Percentiles rank a stretch among this genome's conserved stretches.
These are phyloP conservation scores for Hanseniaspora meyeri DNA, from an alignment of 805 yeast species.

Conservation along the genomic window DNA sequence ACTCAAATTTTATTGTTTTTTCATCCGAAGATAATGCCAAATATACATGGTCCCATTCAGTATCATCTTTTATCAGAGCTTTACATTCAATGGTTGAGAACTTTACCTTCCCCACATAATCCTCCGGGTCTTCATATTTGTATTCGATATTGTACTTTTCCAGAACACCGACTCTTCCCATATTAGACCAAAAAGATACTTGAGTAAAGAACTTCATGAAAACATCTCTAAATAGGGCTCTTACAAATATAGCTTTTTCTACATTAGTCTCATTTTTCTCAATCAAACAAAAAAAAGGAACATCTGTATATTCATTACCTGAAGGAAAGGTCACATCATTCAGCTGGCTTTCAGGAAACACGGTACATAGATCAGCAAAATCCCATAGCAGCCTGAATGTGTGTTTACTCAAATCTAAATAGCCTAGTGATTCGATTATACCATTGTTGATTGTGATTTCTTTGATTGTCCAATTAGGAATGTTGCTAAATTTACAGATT, in stretches of 20 bases:
- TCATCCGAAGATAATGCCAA: background rate
- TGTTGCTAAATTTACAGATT: background rate
- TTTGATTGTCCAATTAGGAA: constrained; percentile 4
- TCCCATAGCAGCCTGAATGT: background rate
- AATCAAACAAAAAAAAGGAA: constrained; percentile 4
- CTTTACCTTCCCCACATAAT: background rate
- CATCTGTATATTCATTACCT: constrained; percentile 7
- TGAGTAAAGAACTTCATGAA: constrained; percentile 36
- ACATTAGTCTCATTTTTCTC: background rate
- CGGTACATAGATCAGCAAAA: background rate
- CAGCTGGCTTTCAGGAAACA: background rate
- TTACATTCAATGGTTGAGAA: background rate
- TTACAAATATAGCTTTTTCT: background rate
- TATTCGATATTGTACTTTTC: constrained; percentile 16
- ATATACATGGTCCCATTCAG: background rate
- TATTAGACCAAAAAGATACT: constrained; percentile 45
- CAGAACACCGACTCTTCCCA: constrained; percentile 41
- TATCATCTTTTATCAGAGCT: background rate
- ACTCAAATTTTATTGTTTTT: background rate
- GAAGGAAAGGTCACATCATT: background rate
- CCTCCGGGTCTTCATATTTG: constrained; percentile 13
- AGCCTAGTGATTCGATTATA: background rate
- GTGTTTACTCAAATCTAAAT: background rate
- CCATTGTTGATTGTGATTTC: constrained; percentile 5
- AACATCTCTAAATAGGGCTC: constrained; percentile 16